Base-by-base conservation (phyloP, 78 protist genomes). In the Emiliania huxleyi region DNA sequence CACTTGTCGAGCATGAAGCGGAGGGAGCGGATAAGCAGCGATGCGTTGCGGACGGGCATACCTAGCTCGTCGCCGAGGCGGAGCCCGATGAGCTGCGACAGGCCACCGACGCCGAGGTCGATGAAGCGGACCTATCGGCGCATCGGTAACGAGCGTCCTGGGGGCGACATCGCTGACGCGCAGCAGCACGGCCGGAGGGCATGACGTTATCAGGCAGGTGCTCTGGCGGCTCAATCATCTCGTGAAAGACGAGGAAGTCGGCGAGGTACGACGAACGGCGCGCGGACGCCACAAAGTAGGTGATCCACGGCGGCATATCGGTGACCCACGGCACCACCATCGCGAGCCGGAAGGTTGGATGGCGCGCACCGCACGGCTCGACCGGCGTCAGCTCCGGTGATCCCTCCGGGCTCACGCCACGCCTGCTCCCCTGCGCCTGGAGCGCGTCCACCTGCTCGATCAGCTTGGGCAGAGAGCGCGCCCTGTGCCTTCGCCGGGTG, bases 1-100 rank as follows among this genome's bases (percentile, higher is more conserved):
- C 52, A 44, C 37, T 81, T 44, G 6, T 81, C 52, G 89, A 81
- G 52, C 56, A 81, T 26, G n/a, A 44, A 44, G 87, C 87, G 87
- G 52, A 43, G 1, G 5, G 87, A 43, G 87, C 87, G 87, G 87
- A 79, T 43, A 22, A 40, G 87, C 35, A 79, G 55, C 87, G 87
- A 79, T 18, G 87, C 52, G 55, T 40, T 40, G 87, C 87, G 87
- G 23, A 43, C 52, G 49, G 55, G 87, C 87, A 43, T 43, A 6
- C 49, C 37, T 0, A 43, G 87, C 87, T 3, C 87, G 15, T 40
- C 87, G 8, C 87, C 87, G 6, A 79, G 2, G 22, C 0, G 23
- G 42, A 81, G 49, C 2, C 52, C 52, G 19, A 44, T 0, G 21
- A 44, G 21, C 89, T 44, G 85, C 35, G 89, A 44, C 44, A 81